phyloP scores from a whole-genome alignment of 352 stramenopile species.

The Phytophthora cryptogea region DNA sequence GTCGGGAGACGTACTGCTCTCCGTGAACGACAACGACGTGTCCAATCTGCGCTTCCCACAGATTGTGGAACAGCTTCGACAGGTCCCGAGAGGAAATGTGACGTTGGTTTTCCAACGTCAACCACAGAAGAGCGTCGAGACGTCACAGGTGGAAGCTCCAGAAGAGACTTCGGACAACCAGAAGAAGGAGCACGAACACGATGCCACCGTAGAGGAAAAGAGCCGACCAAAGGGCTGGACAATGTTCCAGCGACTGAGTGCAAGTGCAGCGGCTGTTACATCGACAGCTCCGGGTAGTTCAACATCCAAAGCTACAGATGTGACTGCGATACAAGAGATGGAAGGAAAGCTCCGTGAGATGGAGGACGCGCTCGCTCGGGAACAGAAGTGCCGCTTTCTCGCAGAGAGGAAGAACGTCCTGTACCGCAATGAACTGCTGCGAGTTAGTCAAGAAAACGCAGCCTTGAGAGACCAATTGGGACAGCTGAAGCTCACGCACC shows the following conservation, averaged over 20 bases:
- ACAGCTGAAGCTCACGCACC: constrained; percentile 20
- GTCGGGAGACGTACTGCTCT: constrained; percentile 52
- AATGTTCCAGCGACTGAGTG: constrained; percentile 47
- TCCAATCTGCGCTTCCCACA: constrained; percentile 40
- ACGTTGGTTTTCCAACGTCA: constrained; percentile 51
- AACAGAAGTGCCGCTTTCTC: constrained; percentile 76
- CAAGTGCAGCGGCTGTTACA: constrained; percentile 21
- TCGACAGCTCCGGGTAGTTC: constrained; percentile 11
- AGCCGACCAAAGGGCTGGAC: constrained; percentile 36
- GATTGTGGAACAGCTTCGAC: constrained; percentile 68
- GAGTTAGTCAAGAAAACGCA: constrained; percentile 61
- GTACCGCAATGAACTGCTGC: constrained; percentile 69
- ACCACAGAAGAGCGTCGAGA: background rate
- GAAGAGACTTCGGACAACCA: constrained; percentile 8
- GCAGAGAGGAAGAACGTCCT: constrained; percentile 77
- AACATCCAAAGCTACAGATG: constrained; percentile 1
- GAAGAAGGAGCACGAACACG: constrained; percentile 11
- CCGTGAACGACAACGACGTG: constrained; percentile 49
- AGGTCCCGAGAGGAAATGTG: constrained; percentile 42
- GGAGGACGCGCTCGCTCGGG: constrained; percentile 51
- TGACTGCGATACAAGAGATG: constrained; percentile 31
- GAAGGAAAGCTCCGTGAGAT: constrained; percentile 34
- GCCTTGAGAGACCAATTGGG: constrained; percentile 47
- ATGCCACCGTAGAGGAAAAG: constrained; percentile 13
- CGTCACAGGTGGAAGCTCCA: constrained; percentile 13